Conservation (phyloP, 106 monocot species). For the Ottelia alismoides region DNA sequence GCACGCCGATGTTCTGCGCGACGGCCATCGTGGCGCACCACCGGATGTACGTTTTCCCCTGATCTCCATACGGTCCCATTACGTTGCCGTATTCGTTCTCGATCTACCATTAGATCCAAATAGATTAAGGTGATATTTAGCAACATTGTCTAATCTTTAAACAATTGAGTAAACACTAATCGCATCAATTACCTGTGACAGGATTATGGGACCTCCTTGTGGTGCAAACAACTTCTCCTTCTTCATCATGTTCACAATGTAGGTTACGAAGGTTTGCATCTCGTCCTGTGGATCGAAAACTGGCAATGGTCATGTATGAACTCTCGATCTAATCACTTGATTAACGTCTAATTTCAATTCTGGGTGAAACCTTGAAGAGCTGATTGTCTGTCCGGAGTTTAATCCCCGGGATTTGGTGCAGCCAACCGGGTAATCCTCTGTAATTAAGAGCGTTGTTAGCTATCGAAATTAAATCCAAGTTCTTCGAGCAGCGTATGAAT, state of each 20-base stretch:
- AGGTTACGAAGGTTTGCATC: slow-evolving; percentile 23
- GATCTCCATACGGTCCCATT: slow-evolving; percentile 20
- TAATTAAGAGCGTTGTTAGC: not conserved
- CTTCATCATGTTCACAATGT: slow-evolving; percentile 20
- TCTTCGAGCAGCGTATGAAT: no score
- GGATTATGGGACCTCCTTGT: slow-evolving; percentile 30
- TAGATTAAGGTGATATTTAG: no score
- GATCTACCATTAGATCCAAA: no score
- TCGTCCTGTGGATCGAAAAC: slow-evolving; percentile 19
- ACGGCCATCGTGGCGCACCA: slow-evolving; percentile 29
- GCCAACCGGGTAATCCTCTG: slow-evolving; percentile 28
- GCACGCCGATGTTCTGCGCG: slow-evolving; percentile 15
- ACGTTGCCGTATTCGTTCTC: slow-evolving; percentile 37
- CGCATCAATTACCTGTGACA: slow-evolving; percentile 18
- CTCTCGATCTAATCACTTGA: no score
- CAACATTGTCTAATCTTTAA: no score
- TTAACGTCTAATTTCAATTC: no score
- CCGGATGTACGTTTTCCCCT: slow-evolving; percentile 17
- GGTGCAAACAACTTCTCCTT: slow-evolving; percentile 20
- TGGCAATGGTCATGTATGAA: no score
- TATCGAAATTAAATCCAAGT: no score
- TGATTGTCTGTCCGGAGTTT: slow-evolving; percentile 16
- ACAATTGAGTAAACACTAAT: no score
- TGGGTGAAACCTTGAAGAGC: slow-evolving; percentile 18
- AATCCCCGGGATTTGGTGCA: slow-evolving; percentile 12